Conservation (phyloP, 306 rosid species). For the Trifolium subterraneum region DNA sequence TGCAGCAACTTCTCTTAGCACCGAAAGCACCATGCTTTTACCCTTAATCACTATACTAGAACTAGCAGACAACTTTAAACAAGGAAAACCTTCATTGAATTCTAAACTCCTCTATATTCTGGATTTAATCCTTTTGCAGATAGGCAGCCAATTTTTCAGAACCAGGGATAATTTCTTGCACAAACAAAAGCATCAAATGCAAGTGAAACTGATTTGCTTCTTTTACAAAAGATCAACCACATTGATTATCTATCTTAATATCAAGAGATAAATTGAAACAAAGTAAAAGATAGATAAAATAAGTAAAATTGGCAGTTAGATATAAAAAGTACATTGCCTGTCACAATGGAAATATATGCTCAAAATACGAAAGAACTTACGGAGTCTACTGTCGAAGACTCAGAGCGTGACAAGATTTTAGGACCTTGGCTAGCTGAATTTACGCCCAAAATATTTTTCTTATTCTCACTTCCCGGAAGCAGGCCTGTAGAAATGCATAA, state of each 20-base stretch:
- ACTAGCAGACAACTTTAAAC: not conserved
- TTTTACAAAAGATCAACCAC: not conserved
- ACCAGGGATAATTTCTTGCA: not conserved
- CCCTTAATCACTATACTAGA: not conserved
- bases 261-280: conserved; percentile 13
- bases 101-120: not conserved
- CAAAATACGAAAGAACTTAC: conserved; percentile 48
- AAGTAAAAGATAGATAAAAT: not conserved
- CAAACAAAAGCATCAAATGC: conserved; percentile 23
- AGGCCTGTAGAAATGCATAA: conserved; percentile 50
- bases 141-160: not conserved
- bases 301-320: not conserved
- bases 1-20: not conserved
- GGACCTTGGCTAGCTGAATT: conserved; percentile 51
- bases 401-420: conserved; percentile 42
- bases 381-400: conserved; percentile 50
- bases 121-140: not conserved
- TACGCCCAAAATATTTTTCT: conserved; percentile 57
- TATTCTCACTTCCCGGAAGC: conserved; percentile 47
- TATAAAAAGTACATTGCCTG: not conserved
- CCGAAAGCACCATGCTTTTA: not conserved
- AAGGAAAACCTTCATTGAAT: not conserved
- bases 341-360: conserved; percentile 15
- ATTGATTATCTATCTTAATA: not conserved
- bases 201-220: not conserved